phyloP scores from a whole-genome alignment of 805 yeast species.

The Spathaspora arborariae region DNA sequence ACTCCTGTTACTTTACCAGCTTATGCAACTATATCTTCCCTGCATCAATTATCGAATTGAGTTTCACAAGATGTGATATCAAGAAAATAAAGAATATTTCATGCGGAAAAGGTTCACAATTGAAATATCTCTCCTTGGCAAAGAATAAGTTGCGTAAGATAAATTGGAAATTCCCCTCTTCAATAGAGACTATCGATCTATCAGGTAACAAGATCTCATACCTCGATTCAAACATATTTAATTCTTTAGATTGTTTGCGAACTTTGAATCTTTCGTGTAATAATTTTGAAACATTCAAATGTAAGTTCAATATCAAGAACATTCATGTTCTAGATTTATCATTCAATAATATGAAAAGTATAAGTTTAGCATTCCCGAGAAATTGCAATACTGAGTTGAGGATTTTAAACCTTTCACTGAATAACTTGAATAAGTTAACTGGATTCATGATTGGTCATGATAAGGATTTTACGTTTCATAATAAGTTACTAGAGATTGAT shows the following conservation, averaged over 20 bases:
- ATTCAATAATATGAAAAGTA: constrained; percentile 8
- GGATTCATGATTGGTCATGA: constrained; percentile 12
- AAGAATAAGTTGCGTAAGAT: constrained; percentile 10
- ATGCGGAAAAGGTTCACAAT: constrained; percentile 9
- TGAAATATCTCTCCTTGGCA: constrained; percentile 11
- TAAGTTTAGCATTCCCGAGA: constrained; percentile 6
- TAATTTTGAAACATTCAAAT: constrained; percentile 7
- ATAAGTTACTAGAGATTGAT: constrained; percentile 14
- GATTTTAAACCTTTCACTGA: constrained; percentile 12
- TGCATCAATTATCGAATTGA: constrained; percentile 12
- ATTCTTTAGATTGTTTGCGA: constrained; percentile 6
- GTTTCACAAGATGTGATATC: constrained; percentile 16
- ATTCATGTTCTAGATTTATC: constrained; percentile 13
- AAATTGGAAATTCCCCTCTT: constrained; percentile 8
- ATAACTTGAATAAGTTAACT: constrained; percentile 10
- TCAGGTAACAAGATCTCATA: constrained; percentile 9
- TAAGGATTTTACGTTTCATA: constrained; percentile 6
- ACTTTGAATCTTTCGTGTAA: constrained; percentile 12
- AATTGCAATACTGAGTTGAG: constrained; percentile 7
- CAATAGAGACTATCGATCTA: constrained; percentile 8
- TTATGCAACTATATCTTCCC: constrained; percentile 10
- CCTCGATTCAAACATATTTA: constrained; percentile 7
- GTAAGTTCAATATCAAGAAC: constrained; percentile 4
- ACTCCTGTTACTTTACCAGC: constrained; percentile 12
- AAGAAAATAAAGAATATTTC: constrained; percentile 8